Percentiles rank a stretch among this genome's conserved stretches.
Evolutionary conservation across 2,329 filamentous ascomycete genomes (phyloP).

Genomic region (Metarhizium rileyi): DNA sequence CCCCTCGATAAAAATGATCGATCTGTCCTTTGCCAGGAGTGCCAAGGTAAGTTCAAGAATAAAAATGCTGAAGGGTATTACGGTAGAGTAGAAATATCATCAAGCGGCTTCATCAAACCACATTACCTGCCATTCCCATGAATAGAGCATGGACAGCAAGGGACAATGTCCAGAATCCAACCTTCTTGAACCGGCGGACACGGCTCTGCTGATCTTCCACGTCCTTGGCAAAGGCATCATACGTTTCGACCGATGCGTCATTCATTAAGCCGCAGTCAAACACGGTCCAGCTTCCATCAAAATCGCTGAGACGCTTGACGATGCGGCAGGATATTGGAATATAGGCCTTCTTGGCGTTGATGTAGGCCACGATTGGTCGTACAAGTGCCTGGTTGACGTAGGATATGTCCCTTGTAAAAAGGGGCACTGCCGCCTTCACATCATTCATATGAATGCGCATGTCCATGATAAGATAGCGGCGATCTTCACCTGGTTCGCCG

Average conservation of each 20-base stretch:
- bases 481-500: constrained; percentile 34
- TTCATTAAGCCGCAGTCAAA: constrained; percentile 93
- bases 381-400: constrained; percentile 96
- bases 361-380: constrained; percentile 93
- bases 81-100: background rate
- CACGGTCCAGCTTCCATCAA: constrained; percentile 90
- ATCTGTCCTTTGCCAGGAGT: background rate
- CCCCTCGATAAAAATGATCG: background rate
- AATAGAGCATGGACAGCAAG: constrained; percentile 89
- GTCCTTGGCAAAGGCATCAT: constrained; percentile 85
- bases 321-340: constrained; percentile 93
- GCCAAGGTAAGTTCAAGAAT: background rate
- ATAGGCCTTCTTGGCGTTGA: constrained; percentile 89
- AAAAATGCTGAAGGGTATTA: background rate
- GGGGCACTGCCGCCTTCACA: constrained; percentile 81
- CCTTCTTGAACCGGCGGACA: constrained; percentile 82
- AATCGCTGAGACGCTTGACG: constrained; percentile 80
- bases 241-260: constrained; percentile 86
- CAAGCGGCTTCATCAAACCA: constrained; percentile 31
- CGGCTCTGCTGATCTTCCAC: constrained; percentile 83
- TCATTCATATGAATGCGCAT: constrained; percentile 92
- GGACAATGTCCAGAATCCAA: constrained; percentile 91
- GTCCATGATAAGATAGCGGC: constrained; percentile 84
- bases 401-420: constrained; percentile 84
- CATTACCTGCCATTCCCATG: constrained; percentile 84